Conservation (phyloP, 2,329 filamentous ascomycete genomes). For the Aspergillus alliaceus region DNA sequence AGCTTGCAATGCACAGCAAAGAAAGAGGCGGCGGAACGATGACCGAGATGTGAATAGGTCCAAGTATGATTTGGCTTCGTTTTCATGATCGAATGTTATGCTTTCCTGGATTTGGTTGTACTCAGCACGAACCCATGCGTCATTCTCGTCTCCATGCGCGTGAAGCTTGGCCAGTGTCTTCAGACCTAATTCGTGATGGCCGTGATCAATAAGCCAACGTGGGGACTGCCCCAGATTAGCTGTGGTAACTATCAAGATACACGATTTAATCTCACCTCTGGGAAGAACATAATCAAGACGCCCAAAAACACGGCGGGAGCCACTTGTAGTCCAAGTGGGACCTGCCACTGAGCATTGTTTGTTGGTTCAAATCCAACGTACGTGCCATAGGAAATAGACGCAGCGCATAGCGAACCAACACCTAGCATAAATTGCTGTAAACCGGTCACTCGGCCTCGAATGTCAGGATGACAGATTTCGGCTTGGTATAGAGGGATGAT, state of each 20-base stretch:
- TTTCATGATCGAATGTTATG: constrained; percentile 66
- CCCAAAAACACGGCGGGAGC: constrained; percentile 66
- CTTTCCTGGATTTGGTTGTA: constrained; percentile 69
- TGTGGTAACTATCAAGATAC: neutral
- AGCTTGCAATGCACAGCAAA: constrained; percentile 69
- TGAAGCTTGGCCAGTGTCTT: constrained; percentile 68
- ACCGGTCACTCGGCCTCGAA: constrained; percentile 72
- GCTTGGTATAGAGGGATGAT: constrained; percentile 74
- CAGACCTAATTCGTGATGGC: constrained; percentile 64
- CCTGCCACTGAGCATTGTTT: constrained; percentile 59
- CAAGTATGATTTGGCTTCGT: constrained; percentile 67
- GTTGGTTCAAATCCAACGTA: constrained; percentile 51
- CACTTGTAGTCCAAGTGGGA: constrained; percentile 69
- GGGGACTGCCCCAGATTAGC: constrained; percentile 45
- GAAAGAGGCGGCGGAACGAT: constrained; percentile 69
- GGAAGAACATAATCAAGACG: constrained; percentile 69
- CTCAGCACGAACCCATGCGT: constrained; percentile 71
- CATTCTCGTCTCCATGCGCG: constrained; percentile 63
- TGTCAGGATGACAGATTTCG: constrained; percentile 75
- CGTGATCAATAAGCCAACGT: constrained; percentile 75
- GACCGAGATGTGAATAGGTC: constrained; percentile 68
- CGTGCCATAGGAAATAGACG: constrained; percentile 71
- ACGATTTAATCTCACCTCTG: constrained; percentile 51
- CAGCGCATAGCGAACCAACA: constrained; percentile 69
- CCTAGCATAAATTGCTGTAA: constrained; percentile 83